Base-by-base conservation (phyloP, 2,329 filamentous ascomycete species). In the Sarocladiaceae sp. region DNA sequence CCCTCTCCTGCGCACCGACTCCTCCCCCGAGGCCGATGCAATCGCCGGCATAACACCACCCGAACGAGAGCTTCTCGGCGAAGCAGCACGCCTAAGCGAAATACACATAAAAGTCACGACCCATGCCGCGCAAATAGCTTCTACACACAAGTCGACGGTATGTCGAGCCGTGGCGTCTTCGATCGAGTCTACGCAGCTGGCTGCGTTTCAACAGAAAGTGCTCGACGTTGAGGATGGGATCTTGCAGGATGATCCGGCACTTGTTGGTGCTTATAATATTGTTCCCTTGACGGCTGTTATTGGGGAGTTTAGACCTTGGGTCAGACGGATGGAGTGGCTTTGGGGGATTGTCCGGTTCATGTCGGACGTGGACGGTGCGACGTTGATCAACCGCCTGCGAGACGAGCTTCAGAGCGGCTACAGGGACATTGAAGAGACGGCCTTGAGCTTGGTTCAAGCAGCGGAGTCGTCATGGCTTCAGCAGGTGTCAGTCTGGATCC, bases 401-500 rank as follows among this genome's bases (percentile, higher is more conserved):
- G 71, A 74, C 13, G 88, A 93, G 68, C 76, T 90, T 52, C 87
- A 90, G 65, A 97, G 93, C 6, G 94, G 94, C 13, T 97, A 95
- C 67, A 76, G 82, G 7, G 91, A 97, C 62, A 83, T 99, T 52
- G 90, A 93, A 64, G 81, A 84, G 53, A 85, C 88, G 35, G 87
- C 90, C 0, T 71, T 83, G 56, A 82, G 86, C 54, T 72, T 97
- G 31, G 79, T 90, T n/a, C 80, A 75, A 13, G 78, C 90, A 20
- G 92, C 91, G 0, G 93, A 99, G 71, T 87, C 82, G 26, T 88
- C 92, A 8, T 99, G 94, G 94, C 73, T 97, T 63, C 88, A 90
- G 66, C 91, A 96, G 64, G 78, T 95, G 11, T 88, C 90, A 3
- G 88, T 88, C 23, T 99, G 93, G 93, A 78, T 97, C 8, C 71